phyloP scores from a whole-genome alignment of 1,284 basidiomycete genomes.

The Rhodofomes roseus region DNA sequence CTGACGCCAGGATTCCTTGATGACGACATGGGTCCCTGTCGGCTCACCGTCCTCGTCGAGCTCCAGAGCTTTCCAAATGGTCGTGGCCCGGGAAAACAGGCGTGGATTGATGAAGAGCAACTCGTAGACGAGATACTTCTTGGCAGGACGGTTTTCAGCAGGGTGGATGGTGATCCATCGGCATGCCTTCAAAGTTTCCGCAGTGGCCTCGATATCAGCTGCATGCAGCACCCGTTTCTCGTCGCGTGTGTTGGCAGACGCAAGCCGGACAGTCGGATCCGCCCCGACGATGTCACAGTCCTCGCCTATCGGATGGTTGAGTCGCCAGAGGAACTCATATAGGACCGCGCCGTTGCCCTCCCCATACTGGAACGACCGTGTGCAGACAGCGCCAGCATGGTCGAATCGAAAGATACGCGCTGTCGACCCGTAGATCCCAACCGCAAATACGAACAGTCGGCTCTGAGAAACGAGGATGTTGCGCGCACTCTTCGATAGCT shows the following conservation, averaged over 20 bases:
- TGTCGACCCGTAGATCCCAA: slow-evolving; percentile 12
- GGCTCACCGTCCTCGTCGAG: slow-evolving; percentile 1
- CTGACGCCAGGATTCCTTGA: slow-evolving; percentile 17
- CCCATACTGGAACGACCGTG: not conserved
- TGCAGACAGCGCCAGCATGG: slow-evolving; percentile 6
- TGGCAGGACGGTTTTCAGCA: not conserved
- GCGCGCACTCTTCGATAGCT: slow-evolving; percentile 9
- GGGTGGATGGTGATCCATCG: not conserved
- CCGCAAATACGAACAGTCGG: slow-evolving; percentile 10
- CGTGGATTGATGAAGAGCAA: slow-evolving; percentile 8
- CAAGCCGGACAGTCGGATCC: not conserved
- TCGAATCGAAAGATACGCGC: slow-evolving; percentile 12
- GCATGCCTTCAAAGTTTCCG: not conserved
- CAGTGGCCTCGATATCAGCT: not conserved
- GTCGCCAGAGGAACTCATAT: not conserved
- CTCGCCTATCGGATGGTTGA: not conserved
- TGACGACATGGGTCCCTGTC: not conserved
- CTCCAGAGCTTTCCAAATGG: slow-evolving; percentile 8
- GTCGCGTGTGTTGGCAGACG: no score
- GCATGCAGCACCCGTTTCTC: not conserved
- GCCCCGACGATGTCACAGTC: not conserved
- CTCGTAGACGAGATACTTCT: slow-evolving; percentile 9
- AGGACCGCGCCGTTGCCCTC: not conserved
- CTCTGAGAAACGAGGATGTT: slow-evolving; percentile 12
- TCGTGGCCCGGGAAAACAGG: slow-evolving; percentile 14